Evolutionary conservation across 176 grass and related monocot species (phyloP), one percentile per base, ranked within the genome.

Genomic region (Avena sativa): DNA sequence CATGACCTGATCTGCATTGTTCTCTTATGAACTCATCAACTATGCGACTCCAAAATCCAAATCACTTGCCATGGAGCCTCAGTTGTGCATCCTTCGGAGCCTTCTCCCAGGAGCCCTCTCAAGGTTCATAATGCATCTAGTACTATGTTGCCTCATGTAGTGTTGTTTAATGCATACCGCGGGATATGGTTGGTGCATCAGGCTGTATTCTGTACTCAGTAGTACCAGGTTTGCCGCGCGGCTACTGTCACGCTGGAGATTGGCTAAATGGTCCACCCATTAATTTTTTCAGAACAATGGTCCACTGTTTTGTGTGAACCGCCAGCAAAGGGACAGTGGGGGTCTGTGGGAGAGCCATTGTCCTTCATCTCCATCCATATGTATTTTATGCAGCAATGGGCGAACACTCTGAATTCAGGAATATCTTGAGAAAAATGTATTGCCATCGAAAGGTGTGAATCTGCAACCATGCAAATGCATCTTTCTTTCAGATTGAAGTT

Each of bases 131-230:
- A 70, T 43, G 64, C 15, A 71, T 34, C 28, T 9, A 28, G 28
- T 28, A 62, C 4, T 30, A 23, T 8, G 21, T 23, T 28, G 64
- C 56, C 15, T 59, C 78, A 77, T 56, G 71, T 63, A 59, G 49
- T 67, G 32, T 15, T 52, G 65, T 83, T 84, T 68, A 87, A 84
- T 91, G 85, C 76, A 25, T 2, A 26, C 75, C 57, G 68, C 48
- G 7, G 36, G 65, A 72, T 64, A 56, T 62, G 55, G 89, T 84
- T 49, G 65, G 34, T 74, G 80, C 66, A 75, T 75, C 72, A 74
- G 58, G 40, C 84, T 81, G 79, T 83, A 78, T 72, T 32, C 6
- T 15, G 79, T 83, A 79, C 81, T 46, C 48, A 58, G 38, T 38
- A 63, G 66, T 47, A 87, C 75, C 9, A n/a, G 17, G 49, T 40